Base-by-base conservation (phyloP, 2,329 filamentous ascomycete species). In the Neodidymelliopsis sp. region DNA sequence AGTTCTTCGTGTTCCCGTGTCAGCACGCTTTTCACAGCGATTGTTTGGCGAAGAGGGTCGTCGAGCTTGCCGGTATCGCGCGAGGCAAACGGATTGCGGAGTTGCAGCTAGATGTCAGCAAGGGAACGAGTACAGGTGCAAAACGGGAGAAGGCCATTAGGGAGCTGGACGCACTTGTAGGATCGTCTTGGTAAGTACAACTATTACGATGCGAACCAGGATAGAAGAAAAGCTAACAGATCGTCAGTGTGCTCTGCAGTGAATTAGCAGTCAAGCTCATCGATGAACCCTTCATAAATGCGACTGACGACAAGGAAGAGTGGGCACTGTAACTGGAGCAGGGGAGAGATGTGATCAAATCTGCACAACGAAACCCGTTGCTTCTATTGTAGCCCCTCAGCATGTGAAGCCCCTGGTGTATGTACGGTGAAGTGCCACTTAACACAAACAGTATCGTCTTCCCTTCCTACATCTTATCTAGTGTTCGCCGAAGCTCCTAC, bases 1-100 rank as follows among this genome's bases (percentile, higher is more conserved):
- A 97, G 65, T 99, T 99, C 75, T 99, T 97, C 62, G 94, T 99
- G 13, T 99, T 99, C 60, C 94, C 94, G 0, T 99, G 94, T 73
- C 94, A 99, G 77, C 94, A 99, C 74, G 90, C 92, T 3, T 99
- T 99, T 67, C 94, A 99, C 73, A 93, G 90, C 30, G 94, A 99
- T 70, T 99, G 94, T 71, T 76, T 99, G 37, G 93, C 91, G 0
- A 87, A 85, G 63, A 89, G 88, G 67, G 91, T 97, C 1, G 81
- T 97, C 42, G 89, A 93, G 71, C 87, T 91, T 57, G 86, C 88
- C 1, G 90, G 91, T 0, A 79, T 87, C 40, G 87, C 85, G 13
- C 90, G 88, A 74, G 85, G 87, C 12, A 87, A 87, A 70, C 81
- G 89, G 59, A 97, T 99, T 60, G 84, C 84, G 52, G 91, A 97